phyloP scores from a whole-genome alignment of 768 basidiomycete genomes.

The Clitopilus hobsonii region DNA sequence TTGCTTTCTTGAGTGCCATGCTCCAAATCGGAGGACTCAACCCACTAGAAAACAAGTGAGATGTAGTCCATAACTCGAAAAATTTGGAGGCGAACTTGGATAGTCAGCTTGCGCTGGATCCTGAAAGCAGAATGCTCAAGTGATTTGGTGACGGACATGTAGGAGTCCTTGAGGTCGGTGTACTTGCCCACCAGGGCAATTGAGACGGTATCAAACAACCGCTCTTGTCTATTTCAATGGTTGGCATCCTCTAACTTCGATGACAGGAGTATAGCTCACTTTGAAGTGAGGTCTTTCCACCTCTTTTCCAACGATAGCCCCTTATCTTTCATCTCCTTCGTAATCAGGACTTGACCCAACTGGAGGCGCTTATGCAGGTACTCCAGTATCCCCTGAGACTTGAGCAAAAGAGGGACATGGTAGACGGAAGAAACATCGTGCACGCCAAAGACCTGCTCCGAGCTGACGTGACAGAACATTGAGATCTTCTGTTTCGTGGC shows the following conservation, averaged over 20 bases:
- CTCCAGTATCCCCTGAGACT: conserved; percentile 86
- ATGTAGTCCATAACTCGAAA: not conserved
- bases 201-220: conserved; percentile 82
- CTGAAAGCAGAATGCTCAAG: conserved; percentile 96
- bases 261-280: conserved; percentile 42
- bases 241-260: not conserved
- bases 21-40: conserved; percentile 92
- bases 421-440: conserved; percentile 97
- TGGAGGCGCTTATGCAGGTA: conserved; percentile 83
- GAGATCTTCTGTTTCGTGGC: conserved; percentile 94
- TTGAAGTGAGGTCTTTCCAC: conserved; percentile 82
- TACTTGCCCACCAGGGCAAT: conserved; percentile 97
- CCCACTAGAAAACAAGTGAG: conserved; percentile 63
- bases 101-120: conserved; percentile 75
- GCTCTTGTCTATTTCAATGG: conserved; percentile 68
- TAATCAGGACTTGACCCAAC: conserved; percentile 52
- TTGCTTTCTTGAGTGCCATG: conserved; percentile 69
- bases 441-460: conserved; percentile 89
- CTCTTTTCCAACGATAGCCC: conserved; percentile 64
- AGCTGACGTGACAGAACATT: conserved; percentile 96
- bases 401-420: conserved; percentile 90
- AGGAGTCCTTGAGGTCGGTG: conserved; percentile 94
- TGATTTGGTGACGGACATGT: conserved; percentile 97
- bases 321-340: conserved; percentile 49
- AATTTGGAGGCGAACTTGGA: conserved; percentile 55